Conservation (phyloP, 805 yeast species). For the Candida sakaeoensis region DNA sequence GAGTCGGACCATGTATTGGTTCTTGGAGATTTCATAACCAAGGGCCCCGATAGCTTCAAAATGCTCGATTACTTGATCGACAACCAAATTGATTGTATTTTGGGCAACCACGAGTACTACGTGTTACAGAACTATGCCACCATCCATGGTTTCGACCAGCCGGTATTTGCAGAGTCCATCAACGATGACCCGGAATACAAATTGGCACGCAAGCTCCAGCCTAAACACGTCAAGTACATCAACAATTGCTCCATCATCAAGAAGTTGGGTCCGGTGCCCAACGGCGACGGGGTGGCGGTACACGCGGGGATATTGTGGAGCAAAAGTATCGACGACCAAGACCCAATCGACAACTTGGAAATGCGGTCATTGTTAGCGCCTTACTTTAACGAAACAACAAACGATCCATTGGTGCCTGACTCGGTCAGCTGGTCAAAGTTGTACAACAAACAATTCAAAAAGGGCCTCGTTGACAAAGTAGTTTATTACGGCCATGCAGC, state of each 20-base stretch:
- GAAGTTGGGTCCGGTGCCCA: conserved; percentile 57
- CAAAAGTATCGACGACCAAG: conserved; percentile 51
- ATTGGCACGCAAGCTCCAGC: conserved; percentile 52
- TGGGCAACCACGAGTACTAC: conserved; percentile 88
- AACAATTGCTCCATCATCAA: conserved; percentile 63
- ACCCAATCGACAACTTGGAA: conserved; percentile 59
- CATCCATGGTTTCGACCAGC: conserved; percentile 46
- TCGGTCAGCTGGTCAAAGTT: conserved; percentile 55
- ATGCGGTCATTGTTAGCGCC: conserved; percentile 70
- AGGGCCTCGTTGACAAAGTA: conserved; percentile 23
- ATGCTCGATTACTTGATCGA: conserved; percentile 64
- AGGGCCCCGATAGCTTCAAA: conserved; percentile 72
- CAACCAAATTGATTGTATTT: conserved; percentile 61
- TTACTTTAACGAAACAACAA: conserved; percentile 54
- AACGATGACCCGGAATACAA: conserved; percentile 35
- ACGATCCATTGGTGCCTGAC: conserved; percentile 32
- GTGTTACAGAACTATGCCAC: conserved; percentile 62
- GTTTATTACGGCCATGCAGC: conserved; percentile 89
- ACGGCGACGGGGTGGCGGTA: conserved; percentile 50
- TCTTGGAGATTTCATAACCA: conserved; percentile 81
- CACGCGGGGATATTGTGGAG: conserved; percentile 84
- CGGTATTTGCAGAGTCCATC: conserved; percentile 23
- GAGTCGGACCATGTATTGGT: conserved; percentile 58
- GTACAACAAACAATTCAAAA: conserved; percentile 47
- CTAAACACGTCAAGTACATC: conserved; percentile 58